Percentiles rank a stretch among this genome's conserved stretches.
phyloP scores from a whole-genome alignment of 2,329 filamentous ascomycete species.

The Tothia fuscella region DNA sequence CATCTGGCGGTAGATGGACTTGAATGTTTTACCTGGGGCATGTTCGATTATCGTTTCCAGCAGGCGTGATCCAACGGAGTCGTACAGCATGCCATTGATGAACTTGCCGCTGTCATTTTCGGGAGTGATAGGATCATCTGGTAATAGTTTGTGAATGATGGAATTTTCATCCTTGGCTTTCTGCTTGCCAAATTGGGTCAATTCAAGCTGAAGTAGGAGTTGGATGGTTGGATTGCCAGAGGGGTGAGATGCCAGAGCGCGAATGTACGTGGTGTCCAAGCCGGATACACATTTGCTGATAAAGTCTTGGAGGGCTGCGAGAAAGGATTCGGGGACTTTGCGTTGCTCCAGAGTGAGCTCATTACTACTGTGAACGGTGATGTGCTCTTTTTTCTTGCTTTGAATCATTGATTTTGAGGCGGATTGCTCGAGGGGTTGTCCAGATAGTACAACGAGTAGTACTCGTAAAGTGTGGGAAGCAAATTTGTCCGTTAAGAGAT shows the following conservation, averaged over 20 bases:
- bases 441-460: conserved; percentile 73
- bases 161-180: conserved; percentile 53
- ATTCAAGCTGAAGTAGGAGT: conserved; percentile 74
- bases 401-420: conserved; percentile 65
- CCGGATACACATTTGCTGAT: conserved; percentile 63
- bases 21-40: conserved; percentile 81
- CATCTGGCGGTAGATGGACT: conserved; percentile 67
- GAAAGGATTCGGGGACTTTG: conserved; percentile 68
- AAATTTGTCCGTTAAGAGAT: conserved; percentile 74
- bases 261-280: conserved; percentile 68
- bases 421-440: conserved; percentile 61
- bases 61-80: conserved; percentile 78
- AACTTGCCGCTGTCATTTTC: conserved; percentile 65
- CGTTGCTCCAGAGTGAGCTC: conserved; percentile 25
- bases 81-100: conserved; percentile 77
- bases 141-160: conserved; percentile 65
- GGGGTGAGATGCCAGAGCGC: conserved; percentile 75
- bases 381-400: conserved; percentile 84
- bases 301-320: conserved; percentile 65
- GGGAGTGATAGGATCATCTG: conserved; percentile 64
- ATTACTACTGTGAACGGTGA: conserved; percentile 46
- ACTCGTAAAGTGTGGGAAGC: conserved; percentile 86
- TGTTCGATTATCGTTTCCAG: conserved; percentile 75
- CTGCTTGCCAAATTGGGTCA: conserved; percentile 58
- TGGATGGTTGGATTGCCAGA: conserved; percentile 91